phyloP scores from a whole-genome alignment of 2,329 filamentous ascomycete genomes.

The Exserohilum rostratum region DNA sequence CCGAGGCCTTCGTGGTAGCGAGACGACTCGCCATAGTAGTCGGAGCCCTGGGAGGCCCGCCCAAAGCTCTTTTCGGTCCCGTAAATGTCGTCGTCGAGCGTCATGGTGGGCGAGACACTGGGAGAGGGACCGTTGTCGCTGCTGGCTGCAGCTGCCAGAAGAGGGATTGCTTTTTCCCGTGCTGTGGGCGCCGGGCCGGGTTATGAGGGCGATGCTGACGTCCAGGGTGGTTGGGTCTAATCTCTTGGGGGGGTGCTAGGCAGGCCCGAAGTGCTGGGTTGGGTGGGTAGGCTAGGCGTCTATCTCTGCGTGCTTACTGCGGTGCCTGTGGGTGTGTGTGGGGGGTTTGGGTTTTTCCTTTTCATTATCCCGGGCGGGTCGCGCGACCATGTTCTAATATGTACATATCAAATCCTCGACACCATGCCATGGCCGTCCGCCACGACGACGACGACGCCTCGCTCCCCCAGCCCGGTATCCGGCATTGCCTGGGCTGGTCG shows the following conservation, averaged over 20 bases:
- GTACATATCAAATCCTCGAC: too few relatives aligned
- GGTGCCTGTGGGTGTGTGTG: too few relatives aligned
- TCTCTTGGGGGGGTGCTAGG: conserved; percentile 20
- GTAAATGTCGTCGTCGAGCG: conserved; percentile 45
- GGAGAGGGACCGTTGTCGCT: background rate
- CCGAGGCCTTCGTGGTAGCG: conserved; percentile 40
- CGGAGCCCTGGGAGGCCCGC: conserved; percentile 41
- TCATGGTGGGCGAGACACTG: conserved; percentile 25
- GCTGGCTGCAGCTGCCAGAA: conserved; percentile 21
- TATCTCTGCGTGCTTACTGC: too few relatives aligned
- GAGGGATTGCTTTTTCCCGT: conserved; percentile 6
- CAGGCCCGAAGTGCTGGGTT: conserved; percentile 5
- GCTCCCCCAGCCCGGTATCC: too few relatives aligned
- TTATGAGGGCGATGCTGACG: conserved; percentile 16
- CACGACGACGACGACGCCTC: too few relatives aligned
- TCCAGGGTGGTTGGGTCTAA: conserved; percentile 11
- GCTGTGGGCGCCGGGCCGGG: conserved; percentile 4
- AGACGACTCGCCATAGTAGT: conserved; percentile 49
- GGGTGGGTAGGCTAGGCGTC: too few relatives aligned
- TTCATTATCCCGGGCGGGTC: too few relatives aligned
- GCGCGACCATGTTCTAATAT: too few relatives aligned
- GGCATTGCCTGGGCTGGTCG: too few relatives aligned
- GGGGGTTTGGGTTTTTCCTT: too few relatives aligned
- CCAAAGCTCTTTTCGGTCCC: conserved; percentile 49
- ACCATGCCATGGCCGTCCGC: too few relatives aligned